Conservation (phyloP, 2,329 filamentous ascomycete species). For the Aspergillus hiratsukae region DNA sequence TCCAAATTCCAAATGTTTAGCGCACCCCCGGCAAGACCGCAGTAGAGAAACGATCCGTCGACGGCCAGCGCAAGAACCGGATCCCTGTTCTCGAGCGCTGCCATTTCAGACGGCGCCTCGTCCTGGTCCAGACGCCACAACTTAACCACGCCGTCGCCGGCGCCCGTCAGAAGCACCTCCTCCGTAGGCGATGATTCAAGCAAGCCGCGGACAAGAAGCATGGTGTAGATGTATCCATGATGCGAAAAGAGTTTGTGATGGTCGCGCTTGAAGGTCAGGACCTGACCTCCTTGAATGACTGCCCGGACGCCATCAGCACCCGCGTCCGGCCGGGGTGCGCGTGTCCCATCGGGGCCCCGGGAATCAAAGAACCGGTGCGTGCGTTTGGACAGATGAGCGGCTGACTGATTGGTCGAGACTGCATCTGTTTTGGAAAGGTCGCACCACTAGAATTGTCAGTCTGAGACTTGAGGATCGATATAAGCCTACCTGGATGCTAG, state of each 20-base stretch:
- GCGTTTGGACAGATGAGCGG: slow-evolving; percentile 68
- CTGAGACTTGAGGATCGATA: neutral
- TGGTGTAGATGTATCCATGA: slow-evolving; percentile 93
- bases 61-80: slow-evolving; percentile 73
- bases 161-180: slow-evolving; percentile 84
- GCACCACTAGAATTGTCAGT: slow-evolving; percentile 59
- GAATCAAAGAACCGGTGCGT: slow-evolving; percentile 94
- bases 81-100: slow-evolving; percentile 60
- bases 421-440: slow-evolving; percentile 59
- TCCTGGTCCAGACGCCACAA: slow-evolving; percentile 73
- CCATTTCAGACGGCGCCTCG: slow-evolving; percentile 61
- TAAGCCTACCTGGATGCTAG: slow-evolving; percentile 67
- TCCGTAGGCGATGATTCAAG: slow-evolving; percentile 60
- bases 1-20: slow-evolving; percentile 97
- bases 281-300: slow-evolving; percentile 55
- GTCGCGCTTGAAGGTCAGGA: slow-evolving; percentile 75
- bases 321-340: slow-evolving; percentile 67
- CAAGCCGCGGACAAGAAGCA: slow-evolving; percentile 76
- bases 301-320: slow-evolving; percentile 47
- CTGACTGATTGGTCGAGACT: slow-evolving; percentile 60
- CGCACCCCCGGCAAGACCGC: slow-evolving; percentile 78
- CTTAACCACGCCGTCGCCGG: slow-evolving; percentile 90
- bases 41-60: slow-evolving; percentile 89
- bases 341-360: slow-evolving; percentile 73
- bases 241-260: slow-evolving; percentile 87